Percentiles rank a stretch among this genome's conserved stretches.
Evolutionary conservation across 805 yeast species (phyloP).

Genomic region (Yamadazyma laniorum): DNA sequence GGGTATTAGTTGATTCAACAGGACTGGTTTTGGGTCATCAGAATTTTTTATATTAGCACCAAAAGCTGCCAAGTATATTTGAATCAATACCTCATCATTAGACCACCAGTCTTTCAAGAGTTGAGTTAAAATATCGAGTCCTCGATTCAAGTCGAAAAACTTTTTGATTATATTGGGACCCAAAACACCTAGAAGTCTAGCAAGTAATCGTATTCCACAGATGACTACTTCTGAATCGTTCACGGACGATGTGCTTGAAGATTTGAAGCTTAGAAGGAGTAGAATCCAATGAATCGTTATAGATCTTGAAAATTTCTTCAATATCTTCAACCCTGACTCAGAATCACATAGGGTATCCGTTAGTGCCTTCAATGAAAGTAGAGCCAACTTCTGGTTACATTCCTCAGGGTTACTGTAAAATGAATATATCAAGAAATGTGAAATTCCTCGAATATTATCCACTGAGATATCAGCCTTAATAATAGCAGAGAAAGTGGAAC

Average conservation of each 20-base stretch:
- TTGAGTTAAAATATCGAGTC: conserved; percentile 48
- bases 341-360: conserved; percentile 44
- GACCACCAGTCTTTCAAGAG: conserved; percentile 48
- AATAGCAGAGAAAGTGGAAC: conserved; percentile 21
- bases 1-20: conserved; percentile 9
- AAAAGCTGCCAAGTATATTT: conserved; percentile 46
- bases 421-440: conserved; percentile 47
- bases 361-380: conserved; percentile 25
- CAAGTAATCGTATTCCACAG: conserved; percentile 45
- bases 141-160: conserved; percentile 50
- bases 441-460: conserved; percentile 52
- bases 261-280: conserved; percentile 45
- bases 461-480: conserved; percentile 46
- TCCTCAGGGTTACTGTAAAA: conserved; percentile 40
- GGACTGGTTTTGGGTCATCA: neutral
- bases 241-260: conserved; percentile 1
- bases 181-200: conserved; percentile 45
- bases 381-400: conserved; percentile 36
- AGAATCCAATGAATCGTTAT: conserved; percentile 67
- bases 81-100: conserved; percentile 42
- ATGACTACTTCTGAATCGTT: conserved; percentile 30
- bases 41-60: conserved; percentile 29
- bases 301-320: conserved; percentile 48
- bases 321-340: conserved; percentile 32
- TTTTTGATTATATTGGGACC: conserved; percentile 47